Percentiles rank a stretch among this genome's conserved stretches.
These are phyloP conservation scores for Rhododendron mucronatum DNA, from an alignment of 148 eudicot genomes.

Conservation along the genomic window DNA sequence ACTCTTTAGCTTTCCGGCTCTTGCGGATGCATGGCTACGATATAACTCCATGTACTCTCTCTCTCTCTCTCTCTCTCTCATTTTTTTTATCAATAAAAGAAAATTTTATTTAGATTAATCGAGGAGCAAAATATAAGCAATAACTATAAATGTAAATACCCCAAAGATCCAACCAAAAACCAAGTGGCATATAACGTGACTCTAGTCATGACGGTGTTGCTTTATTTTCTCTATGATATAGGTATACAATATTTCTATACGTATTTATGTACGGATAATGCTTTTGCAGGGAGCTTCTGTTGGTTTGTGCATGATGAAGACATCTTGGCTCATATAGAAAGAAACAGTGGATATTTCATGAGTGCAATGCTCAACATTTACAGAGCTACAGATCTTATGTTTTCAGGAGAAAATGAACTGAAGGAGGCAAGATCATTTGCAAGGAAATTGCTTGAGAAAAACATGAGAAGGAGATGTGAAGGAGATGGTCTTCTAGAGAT, in stretches of 20 bases:
- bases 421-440: conserved; percentile 36
- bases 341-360: conserved; percentile 13
- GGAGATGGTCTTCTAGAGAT: conserved; percentile 17
- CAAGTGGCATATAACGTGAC: no score
- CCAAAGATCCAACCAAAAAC: no score
- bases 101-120: no score
- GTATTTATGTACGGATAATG: no score
- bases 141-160: no score
- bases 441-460: conserved; percentile 27
- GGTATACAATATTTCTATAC: no score
- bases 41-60: conserved; percentile 24
- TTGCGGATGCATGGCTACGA: conserved; percentile 35
- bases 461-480: background rate
- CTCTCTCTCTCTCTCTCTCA: no score
- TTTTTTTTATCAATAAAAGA: no score
- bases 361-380: conserved; percentile 26
- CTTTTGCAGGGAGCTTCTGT: conserved; percentile 33
- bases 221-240: no score
- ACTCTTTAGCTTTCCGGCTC: conserved; percentile 39
- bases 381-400: conserved; percentile 40
- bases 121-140: no score
- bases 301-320: conserved; percentile 31
- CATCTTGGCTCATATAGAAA: conserved; percentile 19
- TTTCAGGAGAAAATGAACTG: conserved; percentile 29
- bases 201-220: no score